phyloP scores from a whole-genome alignment of 75 land plant species.

The Isoetes taiwanensis region DNA sequence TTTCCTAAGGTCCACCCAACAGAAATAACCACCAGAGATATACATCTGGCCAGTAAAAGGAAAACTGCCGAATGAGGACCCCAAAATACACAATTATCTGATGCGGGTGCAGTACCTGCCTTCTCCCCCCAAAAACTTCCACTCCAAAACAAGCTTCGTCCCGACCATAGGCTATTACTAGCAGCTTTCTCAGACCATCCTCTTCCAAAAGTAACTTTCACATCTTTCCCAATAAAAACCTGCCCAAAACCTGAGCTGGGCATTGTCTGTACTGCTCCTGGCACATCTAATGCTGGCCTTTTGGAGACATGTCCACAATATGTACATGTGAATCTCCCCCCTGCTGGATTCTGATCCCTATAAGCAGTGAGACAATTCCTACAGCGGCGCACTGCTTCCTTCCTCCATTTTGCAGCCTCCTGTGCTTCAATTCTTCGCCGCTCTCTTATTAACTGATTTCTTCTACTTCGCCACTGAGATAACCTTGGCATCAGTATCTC shows the following conservation, averaged over 20 bases:
- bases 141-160: conserved; percentile 30
- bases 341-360: conserved; percentile 73
- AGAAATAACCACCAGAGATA: conserved; percentile 25
- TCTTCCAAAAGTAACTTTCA: conserved; percentile 5
- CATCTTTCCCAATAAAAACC: background rate
- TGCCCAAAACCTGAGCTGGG: conserved; percentile 5
- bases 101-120: conserved; percentile 14
- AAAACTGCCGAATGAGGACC: conserved; percentile 27
- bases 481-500: conserved; percentile 75
- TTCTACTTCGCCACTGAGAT: conserved; percentile 58
- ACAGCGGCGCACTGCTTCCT: conserved; percentile 64
- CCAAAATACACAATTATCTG: conserved; percentile 14
- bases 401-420: conserved; percentile 73
- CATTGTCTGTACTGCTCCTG: conserved; percentile 20
- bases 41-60: conserved; percentile 20
- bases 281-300: conserved; percentile 72
- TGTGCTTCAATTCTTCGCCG: conserved; percentile 48
- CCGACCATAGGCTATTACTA: conserved; percentile 29
- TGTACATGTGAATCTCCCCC: conserved; percentile 81
- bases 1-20: conserved; percentile 54
- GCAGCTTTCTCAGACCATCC: conserved; percentile 10
- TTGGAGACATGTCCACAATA: conserved; percentile 84
- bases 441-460: conserved; percentile 58
- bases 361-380: conserved; percentile 79
- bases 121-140: conserved; percentile 25